Conservation (phyloP, 345 rosid species). For the Barbarea vulgaris region DNA sequence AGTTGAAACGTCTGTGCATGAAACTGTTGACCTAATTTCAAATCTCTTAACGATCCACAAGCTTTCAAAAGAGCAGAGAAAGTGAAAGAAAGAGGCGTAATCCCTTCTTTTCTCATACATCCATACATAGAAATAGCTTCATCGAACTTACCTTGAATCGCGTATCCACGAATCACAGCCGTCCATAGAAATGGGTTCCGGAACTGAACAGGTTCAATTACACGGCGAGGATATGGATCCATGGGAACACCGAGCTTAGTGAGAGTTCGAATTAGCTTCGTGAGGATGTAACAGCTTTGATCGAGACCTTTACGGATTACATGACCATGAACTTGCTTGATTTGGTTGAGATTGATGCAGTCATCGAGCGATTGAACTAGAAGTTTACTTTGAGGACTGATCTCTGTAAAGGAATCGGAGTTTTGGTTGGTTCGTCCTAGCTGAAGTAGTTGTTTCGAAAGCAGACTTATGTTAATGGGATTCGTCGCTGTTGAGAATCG, state of each 20-base stretch:
- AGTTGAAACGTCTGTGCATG: constrained; percentile 72
- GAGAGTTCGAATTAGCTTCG: constrained; percentile 72
- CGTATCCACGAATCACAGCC: constrained; percentile 68
- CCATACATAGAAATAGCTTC: constrained; percentile 51
- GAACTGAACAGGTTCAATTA: constrained; percentile 52
- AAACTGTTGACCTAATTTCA: constrained; percentile 62
- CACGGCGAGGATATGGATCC: constrained; percentile 56
- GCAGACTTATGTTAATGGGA: constrained; percentile 15
- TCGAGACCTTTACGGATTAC: constrained; percentile 52
- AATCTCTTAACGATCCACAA: constrained; percentile 44
- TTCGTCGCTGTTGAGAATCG: constrained; percentile 35
- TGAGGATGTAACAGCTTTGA: constrained; percentile 61
- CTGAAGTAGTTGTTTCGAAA: constrained; percentile 42
- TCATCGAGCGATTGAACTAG: constrained; percentile 46
- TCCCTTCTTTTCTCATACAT: constrained; percentile 54
- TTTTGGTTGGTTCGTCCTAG: constrained; percentile 10
- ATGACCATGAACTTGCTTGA: constrained; percentile 63
- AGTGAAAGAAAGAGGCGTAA: constrained; percentile 71
- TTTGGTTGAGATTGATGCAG: constrained; percentile 46
- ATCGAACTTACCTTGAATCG: constrained; percentile 43
- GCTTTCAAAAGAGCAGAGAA: constrained; percentile 80
- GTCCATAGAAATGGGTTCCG: constrained; percentile 81
- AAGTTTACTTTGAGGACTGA: constrained; percentile 31
- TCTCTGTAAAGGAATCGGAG: constrained; percentile 35
- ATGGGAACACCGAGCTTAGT: constrained; percentile 52